Evolutionary conservation across 2,329 filamentous ascomycete species (phyloP).

Genomic region (Cryphonectria parasitica): DNA sequence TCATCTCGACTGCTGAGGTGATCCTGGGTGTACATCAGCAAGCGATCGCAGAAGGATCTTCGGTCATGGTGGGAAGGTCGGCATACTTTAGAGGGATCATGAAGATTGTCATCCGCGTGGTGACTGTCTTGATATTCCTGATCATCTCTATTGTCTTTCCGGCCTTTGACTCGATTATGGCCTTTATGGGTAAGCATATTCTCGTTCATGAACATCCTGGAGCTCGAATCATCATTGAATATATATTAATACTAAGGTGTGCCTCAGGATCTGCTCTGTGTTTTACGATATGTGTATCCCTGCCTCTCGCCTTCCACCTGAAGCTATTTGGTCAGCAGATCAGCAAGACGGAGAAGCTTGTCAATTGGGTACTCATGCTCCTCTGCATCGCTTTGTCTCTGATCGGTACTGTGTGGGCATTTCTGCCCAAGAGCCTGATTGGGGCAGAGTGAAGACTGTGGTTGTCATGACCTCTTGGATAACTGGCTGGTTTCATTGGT

Average conservation of each 20-base stretch:
- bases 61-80: slow-evolving; percentile 56
- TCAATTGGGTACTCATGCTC: slow-evolving; percentile 71
- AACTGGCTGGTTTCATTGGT: background rate
- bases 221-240: background rate
- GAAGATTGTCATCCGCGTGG: slow-evolving; percentile 65
- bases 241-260: background rate
- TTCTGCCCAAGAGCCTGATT: slow-evolving; percentile 77
- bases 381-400: slow-evolving; percentile 71
- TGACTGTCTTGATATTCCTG: slow-evolving; percentile 73
- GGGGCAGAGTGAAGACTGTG: slow-evolving; percentile 48
- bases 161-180: slow-evolving; percentile 87
- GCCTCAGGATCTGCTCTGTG: slow-evolving; percentile 73
- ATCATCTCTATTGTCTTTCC: slow-evolving; percentile 72
- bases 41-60: slow-evolving; percentile 48
- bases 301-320: slow-evolving; percentile 86
- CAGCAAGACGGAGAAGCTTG: slow-evolving; percentile 60
- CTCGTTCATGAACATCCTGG: background rate
- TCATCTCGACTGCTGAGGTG: slow-evolving; percentile 83
- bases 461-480: background rate
- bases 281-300: slow-evolving; percentile 91
- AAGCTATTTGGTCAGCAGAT: slow-evolving; percentile 84
- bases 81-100: slow-evolving; percentile 60
- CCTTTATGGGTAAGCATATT: slow-evolving; percentile 64
- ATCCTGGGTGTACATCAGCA: slow-evolving; percentile 70
- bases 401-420: slow-evolving; percentile 84